phyloP scores from a whole-genome alignment of 306 rosid genomes.

The Fagus sylvatica region DNA sequence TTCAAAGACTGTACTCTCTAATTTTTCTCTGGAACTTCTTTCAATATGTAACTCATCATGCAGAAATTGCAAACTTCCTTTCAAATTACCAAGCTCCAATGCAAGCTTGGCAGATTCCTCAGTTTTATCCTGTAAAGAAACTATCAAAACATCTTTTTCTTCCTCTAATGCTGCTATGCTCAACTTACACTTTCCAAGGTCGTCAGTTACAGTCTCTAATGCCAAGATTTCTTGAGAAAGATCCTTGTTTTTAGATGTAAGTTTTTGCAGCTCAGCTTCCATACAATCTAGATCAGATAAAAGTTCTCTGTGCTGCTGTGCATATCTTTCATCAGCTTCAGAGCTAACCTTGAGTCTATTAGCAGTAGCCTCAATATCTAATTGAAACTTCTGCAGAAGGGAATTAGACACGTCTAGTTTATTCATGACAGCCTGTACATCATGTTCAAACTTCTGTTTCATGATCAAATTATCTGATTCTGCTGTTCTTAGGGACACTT shows the following conservation, averaged over 20 bases:
- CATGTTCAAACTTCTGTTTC: slow-evolving; percentile 61
- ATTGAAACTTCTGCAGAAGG: slow-evolving; percentile 67
- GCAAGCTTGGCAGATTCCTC: slow-evolving; percentile 58
- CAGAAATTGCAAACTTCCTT: slow-evolving; percentile 47
- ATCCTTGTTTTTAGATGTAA: slow-evolving; percentile 60
- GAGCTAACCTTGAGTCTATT: slow-evolving; percentile 46
- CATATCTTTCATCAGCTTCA: slow-evolving; percentile 60
- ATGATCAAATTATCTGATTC: slow-evolving; percentile 56
- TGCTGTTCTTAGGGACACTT: slow-evolving; percentile 47
- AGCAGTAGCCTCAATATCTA: slow-evolving; percentile 61
- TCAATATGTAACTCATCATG: slow-evolving; percentile 51
- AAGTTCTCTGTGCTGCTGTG: slow-evolving; percentile 58
- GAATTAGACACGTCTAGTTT: slow-evolving; percentile 53
- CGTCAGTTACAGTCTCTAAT: slow-evolving; percentile 46
- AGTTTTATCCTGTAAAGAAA: slow-evolving; percentile 51
- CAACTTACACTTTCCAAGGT: slow-evolving; percentile 57
- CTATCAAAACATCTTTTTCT: slow-evolving; percentile 63
- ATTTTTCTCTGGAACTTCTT: slow-evolving; percentile 47
- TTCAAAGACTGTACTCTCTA: slow-evolving; percentile 53
- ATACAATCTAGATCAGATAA: slow-evolving; percentile 55
- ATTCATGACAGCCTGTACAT: slow-evolving; percentile 40
- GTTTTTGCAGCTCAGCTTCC: slow-evolving; percentile 71
- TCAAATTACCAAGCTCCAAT: slow-evolving; percentile 50
- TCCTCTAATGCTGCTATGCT: slow-evolving; percentile 40
- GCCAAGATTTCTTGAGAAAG: slow-evolving; percentile 58